Evolutionary conservation across 2,329 filamentous ascomycete species (phyloP).

Genomic region (Penicillium sp.): DNA sequence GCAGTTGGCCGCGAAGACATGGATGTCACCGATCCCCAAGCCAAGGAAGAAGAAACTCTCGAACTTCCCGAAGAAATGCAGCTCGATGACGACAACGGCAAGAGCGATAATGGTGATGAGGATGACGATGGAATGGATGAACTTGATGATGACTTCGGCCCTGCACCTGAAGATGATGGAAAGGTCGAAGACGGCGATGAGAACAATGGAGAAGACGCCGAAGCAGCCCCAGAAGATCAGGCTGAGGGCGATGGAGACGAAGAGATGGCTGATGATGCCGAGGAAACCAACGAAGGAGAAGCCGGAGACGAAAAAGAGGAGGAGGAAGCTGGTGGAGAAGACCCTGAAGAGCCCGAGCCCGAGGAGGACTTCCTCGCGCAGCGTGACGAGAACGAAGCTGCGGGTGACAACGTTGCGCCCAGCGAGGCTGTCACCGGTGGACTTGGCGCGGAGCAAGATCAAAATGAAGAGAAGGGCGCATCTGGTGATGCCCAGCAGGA

Average conservation of each 20-base stretch:
- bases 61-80: slow-evolving; percentile 89
- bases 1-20: slow-evolving; percentile 64
- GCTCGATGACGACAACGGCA: slow-evolving; percentile 68
- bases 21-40: slow-evolving; percentile 71
- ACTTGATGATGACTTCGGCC: slow-evolving; percentile 43
- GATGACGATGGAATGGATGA: slow-evolving; percentile 51
- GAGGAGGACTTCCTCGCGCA: slow-evolving; percentile 49
- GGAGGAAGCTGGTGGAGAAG: slow-evolving; percentile 38
- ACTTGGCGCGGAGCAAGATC: slow-evolving; percentile 42
- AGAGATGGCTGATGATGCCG: slow-evolving; percentile 45
- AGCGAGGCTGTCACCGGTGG: slow-evolving; percentile 45
- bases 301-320: slow-evolving; percentile 52
- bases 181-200: slow-evolving; percentile 34
- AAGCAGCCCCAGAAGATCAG: slow-evolving; percentile 34
- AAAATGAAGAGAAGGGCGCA: slow-evolving; percentile 50
- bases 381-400: slow-evolving; percentile 53
- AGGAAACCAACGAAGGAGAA: slow-evolving; percentile 49
- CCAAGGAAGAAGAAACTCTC: slow-evolving; percentile 77
- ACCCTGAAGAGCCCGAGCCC: slow-evolving; percentile 56
- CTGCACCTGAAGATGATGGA: slow-evolving; percentile 39
- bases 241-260: slow-evolving; percentile 37
- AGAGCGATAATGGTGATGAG: slow-evolving; percentile 52
- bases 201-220: slow-evolving; percentile 31
- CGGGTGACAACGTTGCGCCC: slow-evolving; percentile 55
- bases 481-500: slow-evolving; percentile 46